Evolutionary conservation across 768 basidiomycete species (phyloP), one percentile per base, ranked within the genome.

Genomic region (Leccinum longicurvipes): DNA sequence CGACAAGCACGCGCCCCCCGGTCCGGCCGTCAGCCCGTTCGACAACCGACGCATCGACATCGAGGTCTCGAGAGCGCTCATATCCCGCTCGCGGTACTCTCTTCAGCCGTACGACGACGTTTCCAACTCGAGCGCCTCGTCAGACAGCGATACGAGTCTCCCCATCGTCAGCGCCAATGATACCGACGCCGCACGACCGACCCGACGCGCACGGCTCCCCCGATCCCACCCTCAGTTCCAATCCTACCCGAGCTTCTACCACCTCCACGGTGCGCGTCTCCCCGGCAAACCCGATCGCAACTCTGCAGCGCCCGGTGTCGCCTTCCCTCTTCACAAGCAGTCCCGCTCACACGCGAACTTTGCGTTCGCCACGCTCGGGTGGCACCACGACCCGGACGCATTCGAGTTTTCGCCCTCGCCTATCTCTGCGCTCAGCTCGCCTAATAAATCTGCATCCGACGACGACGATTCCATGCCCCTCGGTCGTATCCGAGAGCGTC

Each of bases 381-480:
- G 67, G 68, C 58, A 67, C 34, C 58, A 67, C 34, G 25, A 47
- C 21, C 21, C 32, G 6, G 53, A 56, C 29, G 65, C 62, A 15
- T 58, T 53, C 31, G 42, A 41, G 39, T 21, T 19, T 11, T 19
- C 32, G 19, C 25, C 47, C 1, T 67, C 67, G 3, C 67, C 66
- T 0, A 17, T 50, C 5, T 21, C 49, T 7, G 32, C 11, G 21
- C 60, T 69, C 53, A 67, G 60, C n/a, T 65, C 65, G 14, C 60
- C 65, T n/a, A 21, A 49, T 60, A 28, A 57, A 53, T 15, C 23
- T 15, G 55, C 23, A 23, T 15, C 23, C 27, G 53, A 56, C 12
- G 48, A 52, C 29, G 63, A 66, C 2, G 60, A 62, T n/a, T 55
- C 55, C 3, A 15, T 68, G 11, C 66, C 67, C 3, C 54, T 67